These are phyloP conservation scores for Tolypocladium capitatum DNA, from an alignment of 2,329 filamentous ascomycete species.

Conservation along the genomic window DNA sequence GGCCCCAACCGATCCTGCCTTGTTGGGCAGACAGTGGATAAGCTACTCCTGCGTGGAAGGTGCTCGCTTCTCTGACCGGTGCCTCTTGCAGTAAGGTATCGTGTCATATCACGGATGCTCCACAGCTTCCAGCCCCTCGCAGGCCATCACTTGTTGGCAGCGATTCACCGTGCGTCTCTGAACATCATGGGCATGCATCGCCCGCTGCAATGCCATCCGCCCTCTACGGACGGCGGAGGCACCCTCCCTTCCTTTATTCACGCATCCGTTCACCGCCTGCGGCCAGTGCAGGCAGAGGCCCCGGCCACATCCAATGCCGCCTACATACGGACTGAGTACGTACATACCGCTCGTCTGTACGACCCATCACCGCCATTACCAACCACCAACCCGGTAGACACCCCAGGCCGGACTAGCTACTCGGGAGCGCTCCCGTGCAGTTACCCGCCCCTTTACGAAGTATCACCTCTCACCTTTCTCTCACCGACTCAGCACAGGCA, in stretches of 20 bases:
- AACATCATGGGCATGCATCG: background rate
- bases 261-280: background rate
- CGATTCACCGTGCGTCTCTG: background rate
- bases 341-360: background rate
- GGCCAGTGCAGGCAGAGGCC: background rate
- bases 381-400: background rate
- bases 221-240: background rate
- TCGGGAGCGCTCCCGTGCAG: background rate
- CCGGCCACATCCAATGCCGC: background rate
- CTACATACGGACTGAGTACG: background rate
- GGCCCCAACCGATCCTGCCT: background rate
- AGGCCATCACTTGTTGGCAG: no score
- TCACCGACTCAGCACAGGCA: background rate
- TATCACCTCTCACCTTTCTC: background rate
- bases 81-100: background rate
- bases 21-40: background rate
- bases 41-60: background rate
- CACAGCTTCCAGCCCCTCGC: no score
- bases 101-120: background rate
- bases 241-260: background rate
- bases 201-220: background rate
- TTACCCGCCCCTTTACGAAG: background rate
- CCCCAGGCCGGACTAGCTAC: background rate
- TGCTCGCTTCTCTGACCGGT: background rate
- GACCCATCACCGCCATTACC: background rate